A percentile compares a stretch with the other conserved stretches of the same genome.
Evolutionary conservation across 352 stramenopile genomes (phyloP).

Genomic region (Pythium insidiosum): DNA sequence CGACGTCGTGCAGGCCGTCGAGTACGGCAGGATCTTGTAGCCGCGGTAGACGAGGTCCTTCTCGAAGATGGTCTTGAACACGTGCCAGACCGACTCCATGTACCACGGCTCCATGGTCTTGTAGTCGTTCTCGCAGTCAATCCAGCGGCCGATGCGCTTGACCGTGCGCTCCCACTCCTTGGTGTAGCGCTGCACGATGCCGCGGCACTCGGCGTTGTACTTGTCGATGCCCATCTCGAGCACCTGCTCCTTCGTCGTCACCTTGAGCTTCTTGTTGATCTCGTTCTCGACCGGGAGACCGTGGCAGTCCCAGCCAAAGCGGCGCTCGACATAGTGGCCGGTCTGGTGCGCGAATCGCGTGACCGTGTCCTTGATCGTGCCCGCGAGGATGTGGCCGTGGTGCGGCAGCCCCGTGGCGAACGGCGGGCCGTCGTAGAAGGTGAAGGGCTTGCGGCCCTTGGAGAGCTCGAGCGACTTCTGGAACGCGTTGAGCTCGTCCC

Average conservation of each 20-base stretch:
- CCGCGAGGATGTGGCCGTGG: conserved; percentile 97
- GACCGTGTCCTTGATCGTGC: conserved; percentile 99
- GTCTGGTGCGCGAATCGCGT: conserved; percentile 99
- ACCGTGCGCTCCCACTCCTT: conserved; percentile 98
- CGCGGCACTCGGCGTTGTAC: conserved; percentile 98
- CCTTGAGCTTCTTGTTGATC: conserved; percentile 99
- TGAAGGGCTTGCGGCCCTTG: conserved; percentile 94
- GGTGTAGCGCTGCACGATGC: conserved; percentile 97
- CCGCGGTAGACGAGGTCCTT: conserved; percentile 99
- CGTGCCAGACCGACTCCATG: conserved; percentile 99
- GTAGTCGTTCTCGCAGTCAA: conserved; percentile 99
- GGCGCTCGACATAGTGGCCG: conserved; percentile 94
- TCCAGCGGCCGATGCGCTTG: conserved; percentile 97
- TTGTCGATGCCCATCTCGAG: conserved; percentile 96
- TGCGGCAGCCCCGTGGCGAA: conserved; percentile 98
- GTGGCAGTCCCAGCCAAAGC: conserved; percentile 99
- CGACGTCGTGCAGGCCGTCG: conserved; percentile 95
- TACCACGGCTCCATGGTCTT: conserved; percentile 99
- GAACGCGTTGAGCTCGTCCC: conserved; percentile 87
- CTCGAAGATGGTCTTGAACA: conserved; percentile 97
- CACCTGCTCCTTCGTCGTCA: conserved; percentile 97
- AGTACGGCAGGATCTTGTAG: conserved; percentile 99
- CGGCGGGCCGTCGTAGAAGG: conserved; percentile 99
- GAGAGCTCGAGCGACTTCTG: conserved; percentile 88
- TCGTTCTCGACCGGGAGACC: conserved; percentile 98